Evolutionary conservation across 805 yeast genomes (phyloP), one percentile per base, ranked within the genome.

Genomic region (Cyberlindnera xylosilytica): DNA sequence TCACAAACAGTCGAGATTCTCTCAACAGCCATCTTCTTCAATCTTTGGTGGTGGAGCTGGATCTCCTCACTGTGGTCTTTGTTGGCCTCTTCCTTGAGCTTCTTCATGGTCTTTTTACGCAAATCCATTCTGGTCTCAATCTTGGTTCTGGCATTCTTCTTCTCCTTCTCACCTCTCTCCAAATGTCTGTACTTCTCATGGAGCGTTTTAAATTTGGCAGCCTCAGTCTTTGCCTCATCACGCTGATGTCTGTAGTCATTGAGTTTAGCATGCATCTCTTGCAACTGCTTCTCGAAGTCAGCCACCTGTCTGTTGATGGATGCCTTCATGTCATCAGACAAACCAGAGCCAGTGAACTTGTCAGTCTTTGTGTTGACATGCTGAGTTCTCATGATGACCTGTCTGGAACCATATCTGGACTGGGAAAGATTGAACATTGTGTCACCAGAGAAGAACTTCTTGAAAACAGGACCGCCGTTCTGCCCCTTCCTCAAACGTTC

Each of bases 361-460:
- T 30, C 30, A 6, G 47, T 27, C 10, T 32, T 38, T 7, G 30
- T 43, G 10, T 20, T 44, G 3, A 53, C 48, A 3, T 24, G 32
- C 3, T 46, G 33, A 6, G 63, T 48, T 20, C 40, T 46, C 11
- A 49, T 38, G 2, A 50, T 44, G 2, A 72, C 63, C 54, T 80
- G 86, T 48, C 64, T 69, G 3, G 67, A 61, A 20, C 95, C 95
- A 62, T 83, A 88, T 15, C 58, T 61, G 1, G 97, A 89, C 47
- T 68, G 68, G 8, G 59, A 64, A 13, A 85, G 64, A 10, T 68
- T 67, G 45, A 76, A 77, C 12, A 79, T 47, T 3, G 71, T 67
- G 42, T 73, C 74, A 0, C 83, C 87, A 19, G 81, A 78, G 39
- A 84, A 70, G 54, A 83, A 78, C 56, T 76, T 79, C 37, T 64